Base-by-base conservation (phyloP, 2,329 filamentous ascomycete species). In the Clarireedia monteithiana region DNA sequence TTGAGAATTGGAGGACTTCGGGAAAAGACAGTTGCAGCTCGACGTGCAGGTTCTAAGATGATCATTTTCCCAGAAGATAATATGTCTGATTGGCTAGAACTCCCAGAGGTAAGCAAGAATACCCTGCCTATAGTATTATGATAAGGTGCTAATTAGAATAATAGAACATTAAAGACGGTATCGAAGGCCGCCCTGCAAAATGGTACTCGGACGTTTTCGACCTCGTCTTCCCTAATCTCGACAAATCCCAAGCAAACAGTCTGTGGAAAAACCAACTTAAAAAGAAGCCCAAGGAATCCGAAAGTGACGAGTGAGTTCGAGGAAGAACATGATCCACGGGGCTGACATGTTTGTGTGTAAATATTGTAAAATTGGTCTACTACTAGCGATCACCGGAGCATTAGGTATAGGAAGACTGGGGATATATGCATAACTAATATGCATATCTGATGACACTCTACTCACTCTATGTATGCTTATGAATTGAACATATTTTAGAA, bases 191-290 rank as follows among this genome's bases (percentile, higher is more conserved):
- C 64, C 87, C 94, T 0, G 92, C 92, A 17, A 85, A 82, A 67
- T 99, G 94, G 94, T 99, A 97, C 76, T 81, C 81, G 6, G 91
- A 99, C 63, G 89, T 99, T 50, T 97, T 96, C 70, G 82, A 92
- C 60, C 79, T 96, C 59, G 84, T 97, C 64, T 99, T 99, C 77
- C 84, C 89, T 39, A 77, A 87, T 61, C 72, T 97, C 17, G 88
- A 96, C 72, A 78, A 75, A 59, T 79, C 86, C 44, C 74, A 82
- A 59, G 90, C 87, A 59, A 94, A 88, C 71, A 81, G 82, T 62
- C 76, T 80, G 65, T 79, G 80, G 68, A 71, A 72, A 58, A 66
- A 68, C 47, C 67, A 68, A 52, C 60, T 70, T 4, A 42, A 57
- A 6, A 62, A 63, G 38, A 66, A 52, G 69, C 73, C 30, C 12